These are phyloP conservation scores for Penicillium silybi DNA, from an alignment of 495 filamentous ascomycete genomes.

Conservation along the genomic window DNA sequence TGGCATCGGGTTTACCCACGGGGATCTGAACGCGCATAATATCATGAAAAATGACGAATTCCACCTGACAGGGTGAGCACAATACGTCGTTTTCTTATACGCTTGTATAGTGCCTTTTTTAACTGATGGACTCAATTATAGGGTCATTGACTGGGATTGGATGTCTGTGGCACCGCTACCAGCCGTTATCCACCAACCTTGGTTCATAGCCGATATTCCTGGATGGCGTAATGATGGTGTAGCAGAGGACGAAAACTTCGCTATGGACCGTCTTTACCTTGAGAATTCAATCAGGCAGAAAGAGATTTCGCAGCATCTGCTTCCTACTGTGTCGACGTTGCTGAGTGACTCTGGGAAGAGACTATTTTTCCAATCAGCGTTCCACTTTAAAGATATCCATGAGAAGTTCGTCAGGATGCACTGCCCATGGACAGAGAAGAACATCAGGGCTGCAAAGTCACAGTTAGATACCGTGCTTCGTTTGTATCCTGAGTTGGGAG, in stretches of 20 bases:
- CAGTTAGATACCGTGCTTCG: conserved; percentile 13
- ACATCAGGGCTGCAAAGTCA: conserved; percentile 9
- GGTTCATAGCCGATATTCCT: conserved; percentile 14
- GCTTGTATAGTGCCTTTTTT: not conserved
- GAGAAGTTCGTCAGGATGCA: conserved; percentile 13
- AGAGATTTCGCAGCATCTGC: not conserved
- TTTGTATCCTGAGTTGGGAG: conserved; percentile 17
- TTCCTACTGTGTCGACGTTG: conserved; percentile 1
- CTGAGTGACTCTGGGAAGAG: conserved; percentile 3
- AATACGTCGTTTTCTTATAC: no score
- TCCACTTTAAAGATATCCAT: conserved; percentile 13
- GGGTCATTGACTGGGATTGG: conserved; percentile 19
- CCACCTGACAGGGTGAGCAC: conserved; percentile 17
- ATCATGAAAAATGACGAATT: conserved; percentile 20
- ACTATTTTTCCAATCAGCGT: conserved; percentile 11
- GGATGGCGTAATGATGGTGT: conserved; percentile 9
- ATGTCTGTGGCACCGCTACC: conserved; percentile 4
- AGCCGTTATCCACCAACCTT: conserved; percentile 9
- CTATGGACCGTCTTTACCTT: conserved; percentile 2
- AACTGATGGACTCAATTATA: not conserved
- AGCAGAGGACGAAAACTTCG: conserved; percentile 1
- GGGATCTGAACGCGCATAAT: conserved; percentile 17
- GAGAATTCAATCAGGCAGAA: not conserved
- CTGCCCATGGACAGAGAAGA: conserved; percentile 11
- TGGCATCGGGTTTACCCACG: conserved; percentile 9